phyloP scores from a whole-genome alignment of 2,329 filamentous ascomycete genomes.

The Colletotrichum camelliae region DNA sequence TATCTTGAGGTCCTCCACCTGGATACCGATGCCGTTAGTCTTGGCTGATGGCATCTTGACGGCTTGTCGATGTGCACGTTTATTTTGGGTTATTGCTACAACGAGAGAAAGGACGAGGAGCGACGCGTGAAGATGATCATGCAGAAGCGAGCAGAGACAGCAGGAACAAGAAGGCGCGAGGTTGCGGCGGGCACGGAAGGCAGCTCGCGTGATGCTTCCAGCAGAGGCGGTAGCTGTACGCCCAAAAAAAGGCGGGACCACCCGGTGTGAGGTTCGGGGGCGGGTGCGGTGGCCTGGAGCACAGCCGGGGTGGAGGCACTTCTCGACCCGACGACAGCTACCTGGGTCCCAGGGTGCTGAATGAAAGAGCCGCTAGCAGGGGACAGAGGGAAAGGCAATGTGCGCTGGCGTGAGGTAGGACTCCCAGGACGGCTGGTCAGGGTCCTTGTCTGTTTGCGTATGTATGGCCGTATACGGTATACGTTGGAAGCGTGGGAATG shows the following conservation, averaged over 20 bases:
- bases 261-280: slow-evolving; percentile 15
- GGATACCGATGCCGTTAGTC: slow-evolving; percentile 73
- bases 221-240: slow-evolving; percentile 4
- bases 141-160: not conserved
- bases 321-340: not conserved
- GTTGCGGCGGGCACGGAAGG: not conserved
- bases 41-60: slow-evolving; percentile 46
- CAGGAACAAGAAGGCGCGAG: not conserved
- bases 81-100: not conserved
- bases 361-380: slow-evolving; percentile 4
- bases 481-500: not conserved
- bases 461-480: not conserved
- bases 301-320: slow-evolving; percentile 1
- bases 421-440: not conserved
- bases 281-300: slow-evolving; percentile 14
- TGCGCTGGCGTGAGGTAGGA: not conserved
- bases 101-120: not conserved
- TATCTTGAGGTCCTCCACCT: slow-evolving; percentile 95
- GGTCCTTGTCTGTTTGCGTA: slow-evolving; percentile 9
- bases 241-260: slow-evolving; percentile 12
- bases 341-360: not conserved
- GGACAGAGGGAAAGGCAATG: not conserved
- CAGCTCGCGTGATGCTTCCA: slow-evolving; percentile 22
- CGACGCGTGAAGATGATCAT: not conserved
- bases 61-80: not conserved